Evolutionary conservation across 306 rosid genomes (phyloP).

Genomic region (Alnus rubra): DNA sequence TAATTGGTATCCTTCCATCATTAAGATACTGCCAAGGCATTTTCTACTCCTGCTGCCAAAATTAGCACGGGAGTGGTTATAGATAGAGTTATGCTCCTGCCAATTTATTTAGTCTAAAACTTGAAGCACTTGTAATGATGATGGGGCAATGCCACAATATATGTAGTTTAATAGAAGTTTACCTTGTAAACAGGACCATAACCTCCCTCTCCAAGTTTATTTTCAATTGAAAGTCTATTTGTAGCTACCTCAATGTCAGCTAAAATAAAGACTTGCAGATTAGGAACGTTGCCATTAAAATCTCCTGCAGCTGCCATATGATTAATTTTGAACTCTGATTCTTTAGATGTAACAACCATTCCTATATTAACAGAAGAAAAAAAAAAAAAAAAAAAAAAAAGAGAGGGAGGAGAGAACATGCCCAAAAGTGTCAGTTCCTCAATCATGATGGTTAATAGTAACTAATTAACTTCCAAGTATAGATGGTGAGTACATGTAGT

Average conservation of each 20-base stretch:
- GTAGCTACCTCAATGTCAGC: constrained; percentile 44
- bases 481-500: not conserved
- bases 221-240: constrained; percentile 37
- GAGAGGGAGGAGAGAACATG: not conserved
- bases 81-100: not conserved
- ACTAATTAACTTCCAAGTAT: no score
- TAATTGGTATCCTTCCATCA: not conserved
- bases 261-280: constrained; percentile 34
- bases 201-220: constrained; percentile 58
- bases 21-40: not conserved
- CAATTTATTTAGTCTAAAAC: not conserved
- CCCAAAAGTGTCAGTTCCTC: not conserved
- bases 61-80: not conserved
- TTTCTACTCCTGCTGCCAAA: not conserved
- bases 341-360: not conserved
- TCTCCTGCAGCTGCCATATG: not conserved
- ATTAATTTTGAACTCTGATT: not conserved
- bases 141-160: not conserved
- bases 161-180: not conserved
- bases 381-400: no score
- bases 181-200: constrained; percentile 51
- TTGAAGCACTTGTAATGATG: not conserved
- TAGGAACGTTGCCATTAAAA: constrained; percentile 24
- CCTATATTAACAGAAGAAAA: not conserved
- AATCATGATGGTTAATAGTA: not conserved